phyloP scores from a whole-genome alignment of 176 grass and related monocot species.

The Alloteropsis semialata region DNA sequence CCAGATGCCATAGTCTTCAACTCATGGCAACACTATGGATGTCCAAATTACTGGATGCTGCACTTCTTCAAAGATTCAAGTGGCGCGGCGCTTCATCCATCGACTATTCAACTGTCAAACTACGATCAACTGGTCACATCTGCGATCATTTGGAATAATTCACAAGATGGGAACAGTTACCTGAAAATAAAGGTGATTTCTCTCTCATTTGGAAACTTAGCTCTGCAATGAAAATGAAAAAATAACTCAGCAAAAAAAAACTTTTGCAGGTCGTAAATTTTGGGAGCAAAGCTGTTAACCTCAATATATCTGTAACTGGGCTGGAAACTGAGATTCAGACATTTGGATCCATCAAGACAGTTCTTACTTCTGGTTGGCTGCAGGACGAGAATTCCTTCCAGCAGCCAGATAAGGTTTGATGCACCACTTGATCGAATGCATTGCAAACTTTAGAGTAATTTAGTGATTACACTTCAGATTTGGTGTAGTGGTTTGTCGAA shows the following conservation, averaged over 20 bases:
- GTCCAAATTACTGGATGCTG: slow-evolving; percentile 97
- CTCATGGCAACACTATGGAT: slow-evolving; percentile 83
- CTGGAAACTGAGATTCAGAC: slow-evolving; percentile 48
- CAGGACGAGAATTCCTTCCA: slow-evolving; percentile 91
- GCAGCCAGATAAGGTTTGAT: slow-evolving; percentile 76
- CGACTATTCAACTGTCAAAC: slow-evolving; percentile 56
- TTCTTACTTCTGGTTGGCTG: slow-evolving; percentile 65
- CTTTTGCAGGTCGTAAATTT: slow-evolving; percentile 72
- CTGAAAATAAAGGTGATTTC: slow-evolving; percentile 79
- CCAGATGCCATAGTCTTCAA: slow-evolving; percentile 96
- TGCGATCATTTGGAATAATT: slow-evolving; percentile 74
- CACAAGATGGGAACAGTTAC: slow-evolving; percentile 48
- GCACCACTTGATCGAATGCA: neutral
- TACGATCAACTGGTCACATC: slow-evolving; percentile 65
- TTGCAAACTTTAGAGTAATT: neutral
- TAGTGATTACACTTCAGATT: neutral
- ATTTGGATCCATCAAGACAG: slow-evolving; percentile 65
- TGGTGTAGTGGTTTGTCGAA: neutral
- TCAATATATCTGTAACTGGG: slow-evolving; percentile 64
- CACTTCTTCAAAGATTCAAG: slow-evolving; percentile 93
- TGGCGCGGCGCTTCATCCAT: slow-evolving; percentile 67
- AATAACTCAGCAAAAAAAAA: neutral
- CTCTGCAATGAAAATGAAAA: neutral
- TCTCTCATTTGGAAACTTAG: slow-evolving; percentile 2
- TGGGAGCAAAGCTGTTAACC: slow-evolving; percentile 57